These are phyloP conservation scores for Saccharomycopsis hybrid DNA, from an alignment of 1,139 yeast genomes.

Conservation along the genomic window DNA sequence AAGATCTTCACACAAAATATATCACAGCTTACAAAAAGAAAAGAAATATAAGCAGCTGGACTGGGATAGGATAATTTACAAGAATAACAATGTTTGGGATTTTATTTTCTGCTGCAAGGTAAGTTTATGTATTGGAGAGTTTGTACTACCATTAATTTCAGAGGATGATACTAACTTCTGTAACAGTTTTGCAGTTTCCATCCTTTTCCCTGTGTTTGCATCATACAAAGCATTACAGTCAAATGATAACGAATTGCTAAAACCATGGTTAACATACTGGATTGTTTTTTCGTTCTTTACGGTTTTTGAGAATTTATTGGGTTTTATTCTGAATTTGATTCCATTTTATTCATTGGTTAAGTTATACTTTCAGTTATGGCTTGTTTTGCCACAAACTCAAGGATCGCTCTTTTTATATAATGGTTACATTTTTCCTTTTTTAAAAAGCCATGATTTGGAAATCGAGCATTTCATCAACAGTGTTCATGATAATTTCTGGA, in stretches of 20 bases:
- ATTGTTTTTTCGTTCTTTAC: constrained; percentile 37
- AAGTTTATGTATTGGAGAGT: neutral
- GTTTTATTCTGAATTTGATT: constrained; percentile 32
- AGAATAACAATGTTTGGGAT: neutral
- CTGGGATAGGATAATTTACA: neutral
- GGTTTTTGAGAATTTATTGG: constrained; percentile 32
- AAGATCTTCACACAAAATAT: too few species aligned
- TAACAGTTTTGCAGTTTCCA: constrained; percentile 32
- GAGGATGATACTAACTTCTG: neutral
- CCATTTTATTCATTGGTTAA: constrained; percentile 45
- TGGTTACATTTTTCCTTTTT: constrained; percentile 25
- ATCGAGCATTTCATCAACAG: constrained; percentile 21
- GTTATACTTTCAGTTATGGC: constrained; percentile 44
- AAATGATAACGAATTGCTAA: constrained; percentile 32
- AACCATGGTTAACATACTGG: constrained; percentile 59
- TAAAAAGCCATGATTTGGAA: constrained; percentile 23
- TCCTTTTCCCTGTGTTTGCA: constrained; percentile 47
- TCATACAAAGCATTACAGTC: constrained; percentile 41
- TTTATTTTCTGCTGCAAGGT: neutral
- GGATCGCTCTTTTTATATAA: constrained; percentile 28
- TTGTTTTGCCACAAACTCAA: constrained; percentile 40
- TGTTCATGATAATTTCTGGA: constrained; percentile 12
- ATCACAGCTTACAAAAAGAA: too few species aligned
- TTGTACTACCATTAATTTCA: neutral
- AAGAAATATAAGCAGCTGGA: too few species aligned